A percentile compares a stretch with the other conserved stretches of the same genome.
Conservation (phyloP, 768 basidiomycete genomes). For the button mushroom (Agaricus bisporus) region DNA sequence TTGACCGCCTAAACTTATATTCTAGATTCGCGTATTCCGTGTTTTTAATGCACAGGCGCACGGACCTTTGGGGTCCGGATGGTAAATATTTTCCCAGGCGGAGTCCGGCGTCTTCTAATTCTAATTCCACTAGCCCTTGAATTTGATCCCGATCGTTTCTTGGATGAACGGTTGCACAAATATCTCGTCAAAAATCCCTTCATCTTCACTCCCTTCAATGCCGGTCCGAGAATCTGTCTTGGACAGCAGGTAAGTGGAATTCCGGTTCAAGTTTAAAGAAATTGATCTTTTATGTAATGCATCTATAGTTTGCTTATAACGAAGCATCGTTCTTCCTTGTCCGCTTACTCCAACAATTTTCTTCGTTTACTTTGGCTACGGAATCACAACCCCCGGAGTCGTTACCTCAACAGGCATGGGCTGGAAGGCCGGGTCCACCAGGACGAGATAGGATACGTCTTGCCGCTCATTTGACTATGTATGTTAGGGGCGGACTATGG, state of each 20-base stretch:
- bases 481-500: slow-evolving; percentile 40
- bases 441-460: slow-evolving; percentile 34
- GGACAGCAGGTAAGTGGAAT: slow-evolving; percentile 26
- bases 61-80: slow-evolving; percentile 55
- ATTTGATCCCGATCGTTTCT: slow-evolving; percentile 64
- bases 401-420: slow-evolving; percentile 22
- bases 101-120: neutral
- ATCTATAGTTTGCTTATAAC: slow-evolving; percentile 45
- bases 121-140: slow-evolving; percentile 28
- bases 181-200: slow-evolving; percentile 54
- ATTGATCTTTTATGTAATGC: no score
- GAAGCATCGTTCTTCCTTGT: slow-evolving; percentile 49
- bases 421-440: slow-evolving; percentile 21
- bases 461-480: slow-evolving; percentile 35
- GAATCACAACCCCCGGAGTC: slow-evolving; percentile 29
- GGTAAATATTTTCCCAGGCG: slow-evolving; percentile 26
- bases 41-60: slow-evolving; percentile 34
- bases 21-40: slow-evolving; percentile 21
- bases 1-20: neutral
- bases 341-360: slow-evolving; percentile 44
- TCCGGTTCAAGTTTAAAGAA: neutral
- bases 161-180: slow-evolving; percentile 49
- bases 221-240: slow-evolving; percentile 60
- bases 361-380: slow-evolving; percentile 30
- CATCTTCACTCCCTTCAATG: slow-evolving; percentile 68